These are phyloP conservation scores for Cantharellus anzutake DNA, from an alignment of 768 basidiomycete genomes.

Conservation along the genomic window DNA sequence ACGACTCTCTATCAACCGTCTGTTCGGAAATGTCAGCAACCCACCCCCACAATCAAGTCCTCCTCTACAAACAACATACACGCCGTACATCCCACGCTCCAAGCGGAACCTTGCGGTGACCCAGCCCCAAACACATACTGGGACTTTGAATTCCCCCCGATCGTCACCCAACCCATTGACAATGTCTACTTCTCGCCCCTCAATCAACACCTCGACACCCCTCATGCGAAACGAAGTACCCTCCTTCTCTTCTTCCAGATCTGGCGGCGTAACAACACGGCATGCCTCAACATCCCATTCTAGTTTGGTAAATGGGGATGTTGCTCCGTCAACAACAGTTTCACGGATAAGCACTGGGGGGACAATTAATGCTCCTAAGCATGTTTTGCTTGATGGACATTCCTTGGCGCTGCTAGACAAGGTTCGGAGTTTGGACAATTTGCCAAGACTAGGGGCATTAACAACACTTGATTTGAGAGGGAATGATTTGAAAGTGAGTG, in stretches of 20 bases:
- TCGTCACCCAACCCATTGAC: not conserved
- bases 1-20: not conserved
- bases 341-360: not conserved
- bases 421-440: constrained; percentile 71
- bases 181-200: not conserved
- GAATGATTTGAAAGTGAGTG: constrained; percentile 73
- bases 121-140: too few species aligned
- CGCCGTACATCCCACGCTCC: constrained; percentile 60
- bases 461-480: constrained; percentile 80
- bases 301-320: not conserved
- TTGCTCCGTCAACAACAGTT: not conserved
- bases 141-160: not conserved
- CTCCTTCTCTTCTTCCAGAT: constrained; percentile 39
- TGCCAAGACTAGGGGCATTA: constrained; percentile 71
- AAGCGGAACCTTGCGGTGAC: constrained; percentile 5
- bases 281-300: constrained; percentile 15
- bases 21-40: not conserved
- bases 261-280: constrained; percentile 32
- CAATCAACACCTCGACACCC: constrained; percentile 1
- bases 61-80: constrained; percentile 51
- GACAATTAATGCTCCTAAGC: constrained; percentile 2
- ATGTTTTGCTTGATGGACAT: constrained; percentile 6
- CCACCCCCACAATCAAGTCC: too few species aligned
- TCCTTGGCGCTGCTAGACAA: constrained; percentile 60
- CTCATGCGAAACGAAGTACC: constrained; percentile 24